Base-by-base conservation (phyloP, 202 grass and related monocot genomes). In the Digitaria exilis region DNA sequence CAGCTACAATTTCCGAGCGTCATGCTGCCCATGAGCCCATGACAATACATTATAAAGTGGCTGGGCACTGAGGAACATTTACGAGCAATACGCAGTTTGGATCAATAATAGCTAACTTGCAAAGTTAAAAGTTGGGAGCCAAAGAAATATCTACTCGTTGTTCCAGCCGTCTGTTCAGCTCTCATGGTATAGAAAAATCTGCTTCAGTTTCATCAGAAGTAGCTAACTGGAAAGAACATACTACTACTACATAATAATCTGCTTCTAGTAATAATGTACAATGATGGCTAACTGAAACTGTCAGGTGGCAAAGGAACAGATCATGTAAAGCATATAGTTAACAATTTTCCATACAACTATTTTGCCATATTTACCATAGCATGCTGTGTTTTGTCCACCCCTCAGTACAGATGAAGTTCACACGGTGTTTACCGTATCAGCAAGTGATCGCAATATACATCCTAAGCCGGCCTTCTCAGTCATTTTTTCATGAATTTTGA, bases 401-500 rank as follows among this genome's bases (percentile, higher is more conserved):
- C 5, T 79, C 15, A 61, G 43, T 18, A 69, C 50, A 83, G 39
- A 77, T 0, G 4, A 77, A 58, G 69, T 16, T 93, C 86, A 98
- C 42, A 95, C 93, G 3, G 93, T 96, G 82, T 94, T 99, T 74
- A 94, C 84, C 52, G 87, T 94, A 86, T 99, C 96, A 51, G 91
- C 67, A 55, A 99, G 89, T 50, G 93, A 87, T 10, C 87, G 85
- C 67, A 99, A 78, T 77, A 99, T 94, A 86, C 93, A 99, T 26
- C 96, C 93, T 81, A 96, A 84, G 19, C 91, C 91, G 69, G 93
- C 96, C 87, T 73, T 92, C 78, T 92, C 96, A 6, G 91, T 96
- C 52, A 98, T 78, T 25, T 98, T 96, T 75, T 99, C 89, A 67
- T 99, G 96, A 77, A 99, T 99, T 95, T 92, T 94, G 73, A 99